Evolutionary conservation across 805 yeast species (phyloP).

Genomic region (Nakazawaea siamensis): DNA sequence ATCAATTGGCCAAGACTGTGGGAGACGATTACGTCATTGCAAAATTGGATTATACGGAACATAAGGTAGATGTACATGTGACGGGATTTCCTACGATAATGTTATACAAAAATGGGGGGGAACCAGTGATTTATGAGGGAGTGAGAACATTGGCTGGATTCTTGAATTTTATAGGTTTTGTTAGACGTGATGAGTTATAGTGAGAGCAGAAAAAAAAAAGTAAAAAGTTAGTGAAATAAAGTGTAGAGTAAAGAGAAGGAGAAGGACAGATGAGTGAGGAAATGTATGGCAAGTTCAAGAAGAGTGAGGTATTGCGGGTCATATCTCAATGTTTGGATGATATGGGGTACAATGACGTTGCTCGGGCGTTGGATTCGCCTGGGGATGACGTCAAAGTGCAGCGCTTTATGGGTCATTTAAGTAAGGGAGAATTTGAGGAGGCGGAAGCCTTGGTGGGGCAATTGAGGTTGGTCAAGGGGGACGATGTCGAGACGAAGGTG

Average conservation of each 20-base stretch:
- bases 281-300: constrained; percentile 5
- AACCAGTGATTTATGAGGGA: constrained; percentile 59
- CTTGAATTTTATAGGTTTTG: constrained; percentile 71
- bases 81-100: constrained; percentile 89
- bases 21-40: constrained; percentile 65
- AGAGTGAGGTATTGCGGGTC: constrained; percentile 16
- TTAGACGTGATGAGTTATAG: constrained; percentile 24
- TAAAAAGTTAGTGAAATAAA: neutral
- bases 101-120: constrained; percentile 63
- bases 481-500: constrained; percentile 10
- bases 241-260: neutral
- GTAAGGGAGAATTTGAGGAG: constrained; percentile 32
- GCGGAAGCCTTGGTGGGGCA: constrained; percentile 23
- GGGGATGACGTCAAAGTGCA: constrained; percentile 19
- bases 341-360: constrained; percentile 35
- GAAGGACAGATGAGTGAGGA: neutral
- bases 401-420: constrained; percentile 28
- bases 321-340: constrained; percentile 42
- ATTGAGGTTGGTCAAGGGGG: neutral
- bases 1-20: constrained; percentile 72
- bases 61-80: constrained; percentile 78
- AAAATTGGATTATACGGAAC: constrained; percentile 80
- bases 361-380: constrained; percentile 22
- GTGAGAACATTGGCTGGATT: constrained; percentile 67
- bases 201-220: neutral